A percentile compares a stretch with the other conserved stretches of the same genome.
These are phyloP conservation scores for Coemansia pectinata DNA, from an alignment of 192 early-diverging fungal genomes.

Conservation along the genomic window DNA sequence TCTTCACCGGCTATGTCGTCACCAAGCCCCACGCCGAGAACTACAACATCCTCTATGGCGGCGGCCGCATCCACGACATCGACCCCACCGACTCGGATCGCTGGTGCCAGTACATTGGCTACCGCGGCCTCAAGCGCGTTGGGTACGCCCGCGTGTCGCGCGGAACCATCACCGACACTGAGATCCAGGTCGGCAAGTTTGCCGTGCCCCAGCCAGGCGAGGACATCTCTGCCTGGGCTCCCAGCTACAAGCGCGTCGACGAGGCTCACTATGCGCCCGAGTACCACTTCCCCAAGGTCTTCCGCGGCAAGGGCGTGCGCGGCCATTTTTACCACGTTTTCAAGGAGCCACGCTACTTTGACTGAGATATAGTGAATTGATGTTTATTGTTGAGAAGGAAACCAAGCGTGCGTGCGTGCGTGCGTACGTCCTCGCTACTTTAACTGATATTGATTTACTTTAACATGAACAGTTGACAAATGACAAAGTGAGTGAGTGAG, in stretches of 20 bases:
- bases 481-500: not conserved
- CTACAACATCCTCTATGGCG: constrained; percentile 66
- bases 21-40: constrained; percentile 65
- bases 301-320: constrained; percentile 69
- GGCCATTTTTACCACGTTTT: constrained; percentile 80
- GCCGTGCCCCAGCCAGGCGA: constrained; percentile 48
- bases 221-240: constrained; percentile 48
- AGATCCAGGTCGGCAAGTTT: constrained; percentile 81
- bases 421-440: constrained; percentile 56
- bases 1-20: constrained; percentile 82
- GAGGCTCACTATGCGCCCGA: constrained; percentile 58
- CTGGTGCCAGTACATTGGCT: constrained; percentile 85
- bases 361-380: constrained; percentile 2
- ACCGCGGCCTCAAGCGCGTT: constrained; percentile 70
- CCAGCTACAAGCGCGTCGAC: constrained; percentile 59
- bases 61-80: constrained; percentile 72
- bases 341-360: constrained; percentile 73
- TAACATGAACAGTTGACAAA: not conserved
- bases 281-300: constrained; percentile 67
- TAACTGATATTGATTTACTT: constrained; percentile 15
- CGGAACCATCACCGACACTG: constrained; percentile 80
- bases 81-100: constrained; percentile 75
- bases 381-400: too few relatives aligned
- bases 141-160: constrained; percentile 78
- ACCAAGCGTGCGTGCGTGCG: too few relatives aligned